A percentile compares a stretch with the other conserved stretches of the same genome.
phyloP scores from a whole-genome alignment of 441 rosid genomes.

The Pelargonium australe region DNA sequence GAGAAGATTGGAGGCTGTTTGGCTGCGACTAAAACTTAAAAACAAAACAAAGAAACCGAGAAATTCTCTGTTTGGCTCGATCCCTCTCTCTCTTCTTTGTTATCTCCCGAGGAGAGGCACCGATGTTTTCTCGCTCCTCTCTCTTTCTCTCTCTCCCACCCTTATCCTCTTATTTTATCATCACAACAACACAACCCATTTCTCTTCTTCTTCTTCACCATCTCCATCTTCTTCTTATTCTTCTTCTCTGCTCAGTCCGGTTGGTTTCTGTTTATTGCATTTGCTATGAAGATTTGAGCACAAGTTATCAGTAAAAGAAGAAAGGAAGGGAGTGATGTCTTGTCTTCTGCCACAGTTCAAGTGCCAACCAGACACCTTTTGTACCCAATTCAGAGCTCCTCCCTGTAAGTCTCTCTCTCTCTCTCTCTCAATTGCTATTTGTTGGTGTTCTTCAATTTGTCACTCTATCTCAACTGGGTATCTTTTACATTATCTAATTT shows the following conservation, averaged over 20 bases:
- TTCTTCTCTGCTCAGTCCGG: too few relatives aligned
- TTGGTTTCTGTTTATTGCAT: not conserved
- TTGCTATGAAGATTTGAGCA: not conserved
- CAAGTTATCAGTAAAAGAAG: not conserved
- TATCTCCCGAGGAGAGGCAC: constrained; percentile 1
- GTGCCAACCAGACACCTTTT: constrained; percentile 75
- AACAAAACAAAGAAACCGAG: too few relatives aligned
- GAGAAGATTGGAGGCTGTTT: too few relatives aligned
- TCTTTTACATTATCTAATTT: too few relatives aligned
- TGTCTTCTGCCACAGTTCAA: constrained; percentile 87
- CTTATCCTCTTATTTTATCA: constrained; percentile 34
- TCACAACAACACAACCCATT: not conserved
- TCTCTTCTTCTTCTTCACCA: not conserved
- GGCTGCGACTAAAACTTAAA: too few relatives aligned
- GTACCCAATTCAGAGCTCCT: constrained; percentile 52
- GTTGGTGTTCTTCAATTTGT: too few relatives aligned
- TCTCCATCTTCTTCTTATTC: not conserved
- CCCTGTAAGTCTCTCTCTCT: constrained; percentile 25
- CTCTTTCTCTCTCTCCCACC: constrained; percentile 17
- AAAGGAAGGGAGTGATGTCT: constrained; percentile 46
- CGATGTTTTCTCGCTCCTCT: constrained; percentile 10
- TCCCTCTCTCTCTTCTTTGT: constrained; percentile 13
- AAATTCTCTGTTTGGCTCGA: too few relatives aligned
- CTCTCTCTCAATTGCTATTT: not conserved
- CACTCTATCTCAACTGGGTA: too few relatives aligned